Base-by-base conservation (phyloP, 1,284 basidiomycete genomes). In the Sutorius eximius region DNA sequence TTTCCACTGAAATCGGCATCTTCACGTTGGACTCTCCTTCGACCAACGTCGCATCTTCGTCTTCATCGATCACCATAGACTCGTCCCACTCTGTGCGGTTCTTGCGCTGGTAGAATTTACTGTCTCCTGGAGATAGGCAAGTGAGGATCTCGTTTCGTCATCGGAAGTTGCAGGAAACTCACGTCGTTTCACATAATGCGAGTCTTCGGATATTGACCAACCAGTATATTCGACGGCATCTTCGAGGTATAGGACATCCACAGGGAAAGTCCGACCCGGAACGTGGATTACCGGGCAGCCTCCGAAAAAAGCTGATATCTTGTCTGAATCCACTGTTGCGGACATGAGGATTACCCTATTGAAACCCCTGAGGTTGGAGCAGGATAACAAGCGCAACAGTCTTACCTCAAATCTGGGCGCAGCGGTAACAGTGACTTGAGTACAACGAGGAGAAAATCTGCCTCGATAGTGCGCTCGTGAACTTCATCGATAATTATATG, bases 261-360 rank as follows among this genome's bases (percentile, higher is more conserved):
- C 97, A 10, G 97, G 96, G 77, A 94, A 99, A 0, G 95, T 98
- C n/a, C 97, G 83, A 2, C 97, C 97, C 9, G 96, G 96, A 16
- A 99, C 92, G 59, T 85, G 85, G 44, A 98, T 77, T 27, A 87
- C 86, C 0, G 95, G 94, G 68, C 95, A 98, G 27, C 87, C 87
- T 20, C 90, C 93, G 68, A 99, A 98, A 73, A 92, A 99, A 22
- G 74, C 76, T n/a, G 95, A 93, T 49, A 99, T 88, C 73, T 98
- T 96, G 57, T 95, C 90, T 0, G 93, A 91, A 66, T 99, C 94
- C 30, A 98, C 80, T 0, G 97, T 99, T 0, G 97, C 97, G 24
- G 95, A 98, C 97, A 99, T 99, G 52, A 99, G 81, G 33, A 99
- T 85, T 32, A 99, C 85, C 73, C 92, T 94, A 57, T 16, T n/a